Evolutionary conservation across 2,329 filamentous ascomycete species (phyloP).

Genomic region (Colletotrichum sidae): DNA sequence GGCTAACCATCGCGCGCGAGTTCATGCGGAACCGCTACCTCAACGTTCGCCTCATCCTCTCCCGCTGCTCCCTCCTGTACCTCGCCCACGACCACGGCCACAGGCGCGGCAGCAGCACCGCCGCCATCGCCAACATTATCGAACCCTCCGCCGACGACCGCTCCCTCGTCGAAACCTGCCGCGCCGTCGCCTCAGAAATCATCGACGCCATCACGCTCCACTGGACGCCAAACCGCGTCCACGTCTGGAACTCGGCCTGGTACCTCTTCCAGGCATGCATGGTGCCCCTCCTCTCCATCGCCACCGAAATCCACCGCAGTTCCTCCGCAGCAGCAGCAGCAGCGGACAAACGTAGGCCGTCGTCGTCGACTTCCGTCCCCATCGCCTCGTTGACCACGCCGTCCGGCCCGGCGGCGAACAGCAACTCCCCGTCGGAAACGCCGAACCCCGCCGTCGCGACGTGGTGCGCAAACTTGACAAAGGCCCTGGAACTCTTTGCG

Average conservation of each 20-base stretch:
- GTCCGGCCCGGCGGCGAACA: background rate
- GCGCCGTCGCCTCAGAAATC: slow-evolving; percentile 44
- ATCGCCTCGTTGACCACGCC: slow-evolving; percentile 15
- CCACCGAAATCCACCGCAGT: slow-evolving; percentile 39
- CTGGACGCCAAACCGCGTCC: slow-evolving; percentile 47
- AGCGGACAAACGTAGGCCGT: background rate
- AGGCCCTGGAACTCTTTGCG: slow-evolving; percentile 42
- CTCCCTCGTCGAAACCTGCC: slow-evolving; percentile 41
- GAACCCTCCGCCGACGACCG: slow-evolving; percentile 38
- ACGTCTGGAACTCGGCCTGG: slow-evolving; percentile 48
- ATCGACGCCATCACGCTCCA: slow-evolving; percentile 46
- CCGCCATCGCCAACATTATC: slow-evolving; percentile 15
- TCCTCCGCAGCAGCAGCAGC: slow-evolving; percentile 9
- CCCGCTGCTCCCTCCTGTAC: slow-evolving; percentile 40
- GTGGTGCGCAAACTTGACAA: slow-evolving; percentile 42
- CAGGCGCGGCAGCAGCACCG: slow-evolving; percentile 20
- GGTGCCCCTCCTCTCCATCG: slow-evolving; percentile 45
- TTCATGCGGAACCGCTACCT: slow-evolving; percentile 46
- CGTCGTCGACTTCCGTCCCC: background rate
- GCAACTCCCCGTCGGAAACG: background rate
- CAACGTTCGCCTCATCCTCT: slow-evolving; percentile 44
- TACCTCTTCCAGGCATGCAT: slow-evolving; percentile 49
- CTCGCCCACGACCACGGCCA: slow-evolving; percentile 39
- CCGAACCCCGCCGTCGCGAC: slow-evolving; percentile 14
- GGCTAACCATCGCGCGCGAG: slow-evolving; percentile 43